A percentile compares a stretch with the other conserved stretches of the same genome.
phyloP scores from a whole-genome alignment of 2,329 filamentous ascomycete genomes.

The Trichoderma sp. region DNA sequence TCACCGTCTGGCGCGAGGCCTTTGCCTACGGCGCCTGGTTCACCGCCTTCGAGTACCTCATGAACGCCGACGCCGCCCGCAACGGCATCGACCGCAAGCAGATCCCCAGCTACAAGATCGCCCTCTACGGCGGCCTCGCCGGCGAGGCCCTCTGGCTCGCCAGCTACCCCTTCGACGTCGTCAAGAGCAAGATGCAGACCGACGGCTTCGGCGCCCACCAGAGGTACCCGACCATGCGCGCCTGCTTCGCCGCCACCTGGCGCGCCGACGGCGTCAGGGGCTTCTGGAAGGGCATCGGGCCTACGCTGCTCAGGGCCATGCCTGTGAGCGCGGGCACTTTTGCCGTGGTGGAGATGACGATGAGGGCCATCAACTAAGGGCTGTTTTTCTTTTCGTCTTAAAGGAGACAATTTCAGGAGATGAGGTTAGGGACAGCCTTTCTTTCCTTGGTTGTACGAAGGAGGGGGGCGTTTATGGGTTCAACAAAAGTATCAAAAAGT shows the following conservation, averaged over 20 bases:
- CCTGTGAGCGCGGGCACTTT: slow-evolving; percentile 98
- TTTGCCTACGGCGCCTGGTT: slow-evolving; percentile 98
- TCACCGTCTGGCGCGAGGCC: slow-evolving; percentile 86
- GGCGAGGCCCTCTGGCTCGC: slow-evolving; percentile 92
- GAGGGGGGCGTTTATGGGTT: slow-evolving; percentile 21
- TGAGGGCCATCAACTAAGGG: slow-evolving; percentile 62
- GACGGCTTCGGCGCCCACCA: slow-evolving; percentile 78
- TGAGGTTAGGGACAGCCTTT: background rate
- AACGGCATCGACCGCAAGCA: slow-evolving; percentile 76
- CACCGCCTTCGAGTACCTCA: slow-evolving; percentile 90
- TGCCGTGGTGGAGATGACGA: slow-evolving; percentile 73
- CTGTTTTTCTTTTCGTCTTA: too few species aligned
- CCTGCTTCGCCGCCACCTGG: slow-evolving; percentile 86
- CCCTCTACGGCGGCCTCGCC: slow-evolving; percentile 87
- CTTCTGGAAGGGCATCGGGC: slow-evolving; percentile 94
- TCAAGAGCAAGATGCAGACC: slow-evolving; percentile 99
- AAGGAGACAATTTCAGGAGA: too few species aligned
- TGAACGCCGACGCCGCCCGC: slow-evolving; percentile 83
- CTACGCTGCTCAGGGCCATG: slow-evolving; percentile 92
- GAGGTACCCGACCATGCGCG: slow-evolving; percentile 79
- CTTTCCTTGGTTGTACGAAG: background rate
- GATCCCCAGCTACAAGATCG: slow-evolving; percentile 82
- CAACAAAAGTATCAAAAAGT: slow-evolving; percentile 10
- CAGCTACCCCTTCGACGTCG: slow-evolving; percentile 93
- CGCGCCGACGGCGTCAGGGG: slow-evolving; percentile 73